phyloP scores from a whole-genome alignment of 805 yeast species.

The Lipomyces starkeyi region DNA sequence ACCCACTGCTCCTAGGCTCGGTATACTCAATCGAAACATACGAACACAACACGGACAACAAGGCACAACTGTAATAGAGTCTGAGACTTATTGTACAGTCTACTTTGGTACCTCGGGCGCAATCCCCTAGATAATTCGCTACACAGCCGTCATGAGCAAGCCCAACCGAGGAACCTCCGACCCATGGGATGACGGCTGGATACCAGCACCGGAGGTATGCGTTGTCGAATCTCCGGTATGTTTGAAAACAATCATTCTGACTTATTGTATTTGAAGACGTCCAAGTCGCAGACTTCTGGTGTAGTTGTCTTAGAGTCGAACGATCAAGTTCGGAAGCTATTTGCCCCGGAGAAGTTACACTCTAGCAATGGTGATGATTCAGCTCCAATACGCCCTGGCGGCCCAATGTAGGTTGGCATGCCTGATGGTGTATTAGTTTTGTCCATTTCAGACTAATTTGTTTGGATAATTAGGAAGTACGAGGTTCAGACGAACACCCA shows the following conservation, averaged over 20 bases:
- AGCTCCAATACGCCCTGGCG: neutral
- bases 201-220: neutral
- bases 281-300: conserved; percentile 12
- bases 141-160: neutral
- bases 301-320: conserved; percentile 18
- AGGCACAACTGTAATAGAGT: neutral
- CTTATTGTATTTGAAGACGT: neutral
- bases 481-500: conserved; percentile 24
- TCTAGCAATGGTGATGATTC: neutral
- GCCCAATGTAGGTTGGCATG: conserved; percentile 1
- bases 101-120: neutral
- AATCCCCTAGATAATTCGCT: neutral
- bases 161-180: conserved; percentile 8
- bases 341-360: neutral
- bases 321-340: conserved; percentile 24
- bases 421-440: neutral
- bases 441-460: neutral
- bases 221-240: neutral
- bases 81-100: neutral
- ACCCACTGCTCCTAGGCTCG: no score
- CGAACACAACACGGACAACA: neutral
- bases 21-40: neutral
- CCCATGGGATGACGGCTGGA: conserved; percentile 36
- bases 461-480: conserved; percentile 14
- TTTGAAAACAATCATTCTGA: neutral